phyloP scores from a whole-genome alignment of 2,329 filamentous ascomycete species.

The Trichoderma citrinoviride region DNA sequence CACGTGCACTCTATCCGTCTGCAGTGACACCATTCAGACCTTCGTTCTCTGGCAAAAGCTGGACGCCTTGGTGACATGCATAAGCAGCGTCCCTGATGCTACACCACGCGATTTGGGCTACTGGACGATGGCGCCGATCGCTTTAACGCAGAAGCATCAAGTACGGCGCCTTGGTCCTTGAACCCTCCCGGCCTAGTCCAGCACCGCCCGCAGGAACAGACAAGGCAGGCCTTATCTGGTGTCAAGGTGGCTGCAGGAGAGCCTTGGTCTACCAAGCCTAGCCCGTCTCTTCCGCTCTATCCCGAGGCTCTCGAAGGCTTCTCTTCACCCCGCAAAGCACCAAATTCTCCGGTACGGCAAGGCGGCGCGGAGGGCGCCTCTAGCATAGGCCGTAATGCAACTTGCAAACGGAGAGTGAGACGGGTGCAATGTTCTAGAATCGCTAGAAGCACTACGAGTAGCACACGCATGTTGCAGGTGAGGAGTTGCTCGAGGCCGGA shows the following conservation, averaged over 20 bases:
- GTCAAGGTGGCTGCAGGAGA: constrained; percentile 7
- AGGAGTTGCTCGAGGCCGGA: no score
- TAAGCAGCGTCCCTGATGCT: background rate
- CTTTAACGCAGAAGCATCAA: background rate
- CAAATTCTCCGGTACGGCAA: constrained; percentile 13
- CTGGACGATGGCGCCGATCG: background rate
- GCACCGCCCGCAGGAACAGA: constrained; percentile 14
- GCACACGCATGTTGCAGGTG: background rate
- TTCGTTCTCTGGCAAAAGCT: background rate
- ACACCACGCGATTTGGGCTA: background rate
- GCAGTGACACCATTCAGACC: background rate
- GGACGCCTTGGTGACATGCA: background rate
- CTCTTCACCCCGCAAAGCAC: constrained; percentile 13
- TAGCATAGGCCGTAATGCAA: background rate
- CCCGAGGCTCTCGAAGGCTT: background rate
- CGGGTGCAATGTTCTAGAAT: constrained; percentile 10
- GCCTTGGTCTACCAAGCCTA: constrained; percentile 2
- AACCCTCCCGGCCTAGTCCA: constrained; percentile 5
- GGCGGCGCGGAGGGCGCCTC: constrained; percentile 11
- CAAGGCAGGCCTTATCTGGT: background rate
- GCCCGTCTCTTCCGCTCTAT: background rate
- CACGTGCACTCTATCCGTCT: constrained; percentile 11
- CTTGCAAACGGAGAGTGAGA: constrained; percentile 5
- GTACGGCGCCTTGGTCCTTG: background rate
- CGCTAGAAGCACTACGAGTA: background rate